A percentile compares a stretch with the other conserved stretches of the same genome.
Conservation (phyloP, 2,329 filamentous ascomycete genomes). For the Didymella lethalis region DNA sequence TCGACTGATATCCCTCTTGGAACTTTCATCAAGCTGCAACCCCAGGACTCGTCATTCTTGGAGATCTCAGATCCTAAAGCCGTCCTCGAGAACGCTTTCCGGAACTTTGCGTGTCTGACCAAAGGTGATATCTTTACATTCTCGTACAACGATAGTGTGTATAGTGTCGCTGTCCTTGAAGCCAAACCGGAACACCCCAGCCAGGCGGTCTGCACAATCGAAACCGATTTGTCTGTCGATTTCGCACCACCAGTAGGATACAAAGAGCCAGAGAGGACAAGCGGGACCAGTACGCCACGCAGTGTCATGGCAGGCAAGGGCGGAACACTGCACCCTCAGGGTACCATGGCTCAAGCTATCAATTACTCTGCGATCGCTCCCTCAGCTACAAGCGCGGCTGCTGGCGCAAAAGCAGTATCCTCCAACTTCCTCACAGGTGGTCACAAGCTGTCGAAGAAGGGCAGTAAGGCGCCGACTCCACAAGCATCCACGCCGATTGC, state of each 20-base stretch:
- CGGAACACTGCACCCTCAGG: conserved; percentile 80
- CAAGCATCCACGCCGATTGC: conserved; percentile 67
- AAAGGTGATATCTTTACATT: conserved; percentile 97
- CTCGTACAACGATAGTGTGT: conserved; percentile 92
- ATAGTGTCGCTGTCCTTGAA: conserved; percentile 91
- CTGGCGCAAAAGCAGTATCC: conserved; percentile 68
- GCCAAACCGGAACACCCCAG: conserved; percentile 88
- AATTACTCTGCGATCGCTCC: conserved; percentile 93
- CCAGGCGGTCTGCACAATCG: conserved; percentile 87
- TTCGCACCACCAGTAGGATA: conserved; percentile 95
- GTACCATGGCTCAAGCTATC: conserved; percentile 97
- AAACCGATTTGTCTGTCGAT: conserved; percentile 95
- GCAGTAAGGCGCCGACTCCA: conserved; percentile 75
- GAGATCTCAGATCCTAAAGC: conserved; percentile 98
- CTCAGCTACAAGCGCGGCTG: conserved; percentile 70
- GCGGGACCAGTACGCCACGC: conserved; percentile 86
- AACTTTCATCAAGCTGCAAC: conserved; percentile 93
- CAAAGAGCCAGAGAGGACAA: conserved; percentile 79
- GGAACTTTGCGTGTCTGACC: conserved; percentile 92
- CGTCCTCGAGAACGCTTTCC: conserved; percentile 94
- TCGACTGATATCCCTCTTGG: conserved; percentile 92
- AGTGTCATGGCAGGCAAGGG: conserved; percentile 72
- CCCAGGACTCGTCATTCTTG: conserved; percentile 90
- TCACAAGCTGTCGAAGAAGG: conserved; percentile 85
- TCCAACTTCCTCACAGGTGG: conserved; percentile 84